These are phyloP conservation scores for Arachis hypogaea DNA, from an alignment of 306 rosid genomes.

Conservation along the genomic window DNA sequence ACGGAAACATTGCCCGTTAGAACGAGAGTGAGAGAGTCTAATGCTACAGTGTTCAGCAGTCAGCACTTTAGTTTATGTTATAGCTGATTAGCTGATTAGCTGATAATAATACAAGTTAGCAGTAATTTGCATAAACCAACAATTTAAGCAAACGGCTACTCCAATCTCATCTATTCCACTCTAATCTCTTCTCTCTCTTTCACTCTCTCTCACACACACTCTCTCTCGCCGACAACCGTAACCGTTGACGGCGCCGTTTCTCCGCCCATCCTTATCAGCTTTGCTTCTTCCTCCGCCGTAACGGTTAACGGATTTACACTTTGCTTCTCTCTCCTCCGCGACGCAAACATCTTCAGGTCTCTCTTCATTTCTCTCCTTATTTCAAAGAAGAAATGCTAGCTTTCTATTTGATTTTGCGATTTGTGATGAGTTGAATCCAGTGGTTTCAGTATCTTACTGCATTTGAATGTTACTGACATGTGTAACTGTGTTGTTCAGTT, in stretches of 20 bases:
- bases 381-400: not conserved
- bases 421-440: slow-evolving; percentile 1
- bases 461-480: not conserved
- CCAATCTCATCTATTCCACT: not conserved
- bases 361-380: not conserved
- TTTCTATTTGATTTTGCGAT: slow-evolving; percentile 25
- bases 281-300: slow-evolving; percentile 20
- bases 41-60: too few relatives aligned
- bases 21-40: not conserved
- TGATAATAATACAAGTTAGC: too few relatives aligned
- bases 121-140: not conserved
- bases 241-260: slow-evolving; percentile 52
- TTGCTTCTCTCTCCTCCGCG: slow-evolving; percentile 1
- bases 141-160: slow-evolving; percentile 66
- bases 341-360: slow-evolving; percentile 20
- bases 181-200: not conserved
- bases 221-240: slow-evolving; percentile 57
- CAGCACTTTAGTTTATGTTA: not conserved
- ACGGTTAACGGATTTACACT: slow-evolving; percentile 27
- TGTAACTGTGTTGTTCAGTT: slow-evolving; percentile 24
- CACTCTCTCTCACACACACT: not conserved
- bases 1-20: not conserved
- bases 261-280: slow-evolving; percentile 45
- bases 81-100: too few relatives aligned
- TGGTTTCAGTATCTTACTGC: slow-evolving; percentile 1